phyloP scores from a whole-genome alignment of 495 filamentous ascomycete genomes.

The Aspergillus coremiiformis region DNA sequence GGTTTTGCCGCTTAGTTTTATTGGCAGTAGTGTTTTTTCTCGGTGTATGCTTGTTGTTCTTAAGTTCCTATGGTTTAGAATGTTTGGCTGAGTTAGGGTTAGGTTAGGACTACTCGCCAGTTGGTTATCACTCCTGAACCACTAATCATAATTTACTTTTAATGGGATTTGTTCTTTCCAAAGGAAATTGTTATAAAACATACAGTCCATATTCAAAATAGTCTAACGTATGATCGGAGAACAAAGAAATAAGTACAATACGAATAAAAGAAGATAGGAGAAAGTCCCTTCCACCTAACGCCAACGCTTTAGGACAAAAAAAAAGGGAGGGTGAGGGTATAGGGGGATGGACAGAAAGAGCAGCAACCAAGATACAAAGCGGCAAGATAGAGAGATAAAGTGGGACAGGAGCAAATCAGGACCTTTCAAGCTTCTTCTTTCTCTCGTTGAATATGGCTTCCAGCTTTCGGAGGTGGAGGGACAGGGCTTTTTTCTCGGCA shows the following conservation, averaged over 20 bases:
- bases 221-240: neutral
- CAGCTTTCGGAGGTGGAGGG: constrained; percentile 51
- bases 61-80: too few species aligned
- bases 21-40: too few species aligned
- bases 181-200: neutral
- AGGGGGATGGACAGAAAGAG: neutral
- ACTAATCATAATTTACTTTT: too few species aligned
- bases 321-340: too few species aligned
- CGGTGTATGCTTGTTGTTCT: too few species aligned
- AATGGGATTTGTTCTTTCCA: too few species aligned
- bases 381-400: neutral
- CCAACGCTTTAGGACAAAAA: neutral
- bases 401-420: constrained; percentile 7
- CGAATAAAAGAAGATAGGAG: constrained; percentile 2
- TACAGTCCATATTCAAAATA: neutral
- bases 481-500: constrained; percentile 67
- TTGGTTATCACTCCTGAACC: too few species aligned
- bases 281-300: neutral
- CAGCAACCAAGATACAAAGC: constrained; percentile 4
- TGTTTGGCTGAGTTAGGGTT: too few species aligned
- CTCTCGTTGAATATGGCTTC: constrained; percentile 62
- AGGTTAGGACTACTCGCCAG: too few species aligned
- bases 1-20: too few species aligned
- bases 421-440: constrained; percentile 46
- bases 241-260: neutral